Base-by-base conservation (phyloP, 768 basidiomycete genomes). In the Podaxis sp. region DNA sequence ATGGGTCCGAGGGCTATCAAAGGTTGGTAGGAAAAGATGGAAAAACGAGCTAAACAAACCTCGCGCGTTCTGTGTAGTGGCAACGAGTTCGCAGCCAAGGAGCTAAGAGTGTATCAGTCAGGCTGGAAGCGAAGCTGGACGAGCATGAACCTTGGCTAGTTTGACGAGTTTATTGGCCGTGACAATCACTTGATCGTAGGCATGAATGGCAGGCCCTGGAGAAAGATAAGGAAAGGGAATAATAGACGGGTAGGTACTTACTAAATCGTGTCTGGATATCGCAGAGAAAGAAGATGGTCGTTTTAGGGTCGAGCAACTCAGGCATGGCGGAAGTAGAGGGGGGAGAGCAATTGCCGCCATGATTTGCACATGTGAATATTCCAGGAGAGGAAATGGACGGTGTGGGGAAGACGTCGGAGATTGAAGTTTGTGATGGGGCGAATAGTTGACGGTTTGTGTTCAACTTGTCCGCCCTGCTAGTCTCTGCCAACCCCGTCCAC, bases 41-140 rank as follows among this genome's bases (percentile, higher is more conserved):
- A 36, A 51, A 46, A 41, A 50, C 64, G 24, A 33, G 37, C 53
- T 48, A 4, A 49, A 38, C 51, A n/a, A 70, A 90, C 92, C 90
- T 83, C 77, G 86, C 2, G 90, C 82, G 69, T 92, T 91, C 75
- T 96, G 94, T 65, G 93, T 94, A 0, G 95, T 95, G 24, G 80
- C 84, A n/a, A 95, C 71, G 10, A 96, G 87, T 48, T 87, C 87
- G 51, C 91, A 83, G 56, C 84, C 78, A 46, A 90, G 78, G 58
- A 89, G 74, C 86, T 89, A 61, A 2, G 37, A 33, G 46, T 58
- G 63, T 51, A 30, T 46, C 15, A 56, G 38, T 53, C 41, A 54
- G n/a, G 36, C 8, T 50, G 8, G 17, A 28, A 20, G 36, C 26
- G 54, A 11, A 6, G 24, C 36, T 11, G 20, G 57, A 15, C 15